Base-by-base conservation (phyloP, 768 basidiomycete genomes). In the Lanmaoa pseudosensibilis region DNA sequence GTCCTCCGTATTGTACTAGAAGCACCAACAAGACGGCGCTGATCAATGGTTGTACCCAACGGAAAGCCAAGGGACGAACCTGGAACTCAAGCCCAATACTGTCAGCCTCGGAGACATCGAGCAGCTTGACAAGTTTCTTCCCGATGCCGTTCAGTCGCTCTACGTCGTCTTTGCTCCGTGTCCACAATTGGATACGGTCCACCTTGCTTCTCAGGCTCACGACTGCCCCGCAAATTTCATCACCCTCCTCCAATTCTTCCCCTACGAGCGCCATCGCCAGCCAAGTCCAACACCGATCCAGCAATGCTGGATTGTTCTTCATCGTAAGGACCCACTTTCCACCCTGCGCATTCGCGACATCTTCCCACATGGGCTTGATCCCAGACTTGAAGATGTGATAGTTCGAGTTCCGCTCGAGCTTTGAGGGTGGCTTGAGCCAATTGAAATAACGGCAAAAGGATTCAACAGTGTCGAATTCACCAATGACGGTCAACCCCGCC, bases 351-450 rank as follows among this genome's bases (percentile, higher is more conserved):
- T 30, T 97, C 52, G 92, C 90, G 32, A 83, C 83, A 70, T 96
- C 94, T 75, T 96, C 94, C 94, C 94, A 97, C 94, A 97, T 97
- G 15, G 92, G 92, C 68, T 93, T 93, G 78, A 94, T 94, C n/a
- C 91, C 91, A 23, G 84, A 80, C 75, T 96, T 97, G 83, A 98
- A 98, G 54, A 98, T 80, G 69, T 98, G 94, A 65, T 96, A 95
- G 74, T 97, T 98, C 45, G 89, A 88, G 74, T 92, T 93, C 65
- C 86, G 86, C 65, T 94, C 90, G 32, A 97, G 83, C 65, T 85
- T 83, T 34, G 91, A 92, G 12, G 94, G 94, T 0, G 90, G 90
- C 72, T 94, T 94, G 59, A 93, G 85, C 92, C 92, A 94, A 74
- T 94, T 94, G 79, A 92, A 90, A 75, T 92, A 92, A 19, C 92